Evolutionary conservation across 495 filamentous ascomycete genomes (phyloP), one percentile per base, ranked within the genome.

Genomic region (Massariosphaeria phaeospora): DNA sequence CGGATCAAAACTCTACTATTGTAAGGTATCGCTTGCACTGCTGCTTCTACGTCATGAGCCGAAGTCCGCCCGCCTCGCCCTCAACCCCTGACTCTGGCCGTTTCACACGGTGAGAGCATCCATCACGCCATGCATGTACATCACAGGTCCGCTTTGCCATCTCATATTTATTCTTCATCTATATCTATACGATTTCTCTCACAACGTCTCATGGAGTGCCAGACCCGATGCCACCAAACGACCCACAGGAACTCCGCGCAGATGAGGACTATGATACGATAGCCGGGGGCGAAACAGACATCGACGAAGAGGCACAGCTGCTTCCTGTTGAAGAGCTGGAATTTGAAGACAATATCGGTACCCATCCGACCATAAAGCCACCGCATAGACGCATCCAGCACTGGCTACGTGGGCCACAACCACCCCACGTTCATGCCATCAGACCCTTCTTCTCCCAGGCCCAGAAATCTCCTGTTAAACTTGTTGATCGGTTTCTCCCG

Each of bases 281-380:
- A 21, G 15, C 46, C 20, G 18, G 30, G 17, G 31, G 30, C 25
- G 30, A 49, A 21, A 7, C 46, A 12, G 46, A 49, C 11, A 13
- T 18, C 31, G 46, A 49, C 46, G 46, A 49, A 25, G 46, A 49
- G 13, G 46, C 30, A 23, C 46, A 36, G 12, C 18, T 49, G 30
- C 30, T 49, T 13, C 29, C 30, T 13, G 24, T 35, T 6, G 50
- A 53, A 45, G 39, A 53, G 38, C 39, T 53, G 4, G 50, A 44
- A 30, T 53, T 53, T 21, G 50, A 53, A 20, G 50, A 53, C 23
- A 53, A 41, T 30, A 15, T 11, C 17, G 20, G 17, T 11, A n/a
- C 49, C 11, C 34, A 12, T 13, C 25, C 38, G 3, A 11, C 11
- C 7, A 13, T 13, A 13, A 53, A 8, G 3, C 25, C 26, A 23